Conservation (phyloP, 495 filamentous ascomycete genomes). For the Aspergillus steynii region DNA sequence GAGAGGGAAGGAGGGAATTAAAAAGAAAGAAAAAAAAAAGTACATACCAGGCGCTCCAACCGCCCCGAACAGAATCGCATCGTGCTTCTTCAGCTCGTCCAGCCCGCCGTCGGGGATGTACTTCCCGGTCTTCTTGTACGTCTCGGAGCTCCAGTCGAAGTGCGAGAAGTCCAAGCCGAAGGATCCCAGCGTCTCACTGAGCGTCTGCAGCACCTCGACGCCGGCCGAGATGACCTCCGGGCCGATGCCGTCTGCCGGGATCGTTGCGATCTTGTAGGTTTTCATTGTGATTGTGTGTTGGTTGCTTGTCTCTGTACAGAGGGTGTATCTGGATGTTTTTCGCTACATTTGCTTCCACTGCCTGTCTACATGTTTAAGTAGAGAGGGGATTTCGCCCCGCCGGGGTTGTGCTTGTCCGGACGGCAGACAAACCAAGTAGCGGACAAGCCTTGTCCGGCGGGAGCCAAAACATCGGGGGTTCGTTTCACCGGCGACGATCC, state of each 20-base stretch:
- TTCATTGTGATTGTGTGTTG: constrained; percentile 9
- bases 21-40: not conserved
- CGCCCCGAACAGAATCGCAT: constrained; percentile 59
- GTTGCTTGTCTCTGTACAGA: no score
- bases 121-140: constrained; percentile 51
- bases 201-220: constrained; percentile 43
- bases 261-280: constrained; percentile 51
- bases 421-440: not conserved
- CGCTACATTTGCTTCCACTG: not conserved
- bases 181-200: constrained; percentile 43
- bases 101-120: constrained; percentile 57
- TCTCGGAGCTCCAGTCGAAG: constrained; percentile 54
- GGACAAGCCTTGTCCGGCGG: not conserved
- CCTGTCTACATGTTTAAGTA: not conserved
- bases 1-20: not conserved
- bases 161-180: constrained; percentile 52
- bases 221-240: constrained; percentile 54
- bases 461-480: not conserved
- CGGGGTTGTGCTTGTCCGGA: constrained; percentile 17
- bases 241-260: constrained; percentile 57
- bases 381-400: constrained; percentile 11
- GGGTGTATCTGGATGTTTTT: no score
- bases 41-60: constrained; percentile 54
- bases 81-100: constrained; percentile 49
- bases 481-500: not conserved